A percentile compares a stretch with the other conserved stretches of the same genome.
Evolutionary conservation across 2,329 filamentous ascomycete species (phyloP).

Genomic region (Rasamsonia emersonii): DNA sequence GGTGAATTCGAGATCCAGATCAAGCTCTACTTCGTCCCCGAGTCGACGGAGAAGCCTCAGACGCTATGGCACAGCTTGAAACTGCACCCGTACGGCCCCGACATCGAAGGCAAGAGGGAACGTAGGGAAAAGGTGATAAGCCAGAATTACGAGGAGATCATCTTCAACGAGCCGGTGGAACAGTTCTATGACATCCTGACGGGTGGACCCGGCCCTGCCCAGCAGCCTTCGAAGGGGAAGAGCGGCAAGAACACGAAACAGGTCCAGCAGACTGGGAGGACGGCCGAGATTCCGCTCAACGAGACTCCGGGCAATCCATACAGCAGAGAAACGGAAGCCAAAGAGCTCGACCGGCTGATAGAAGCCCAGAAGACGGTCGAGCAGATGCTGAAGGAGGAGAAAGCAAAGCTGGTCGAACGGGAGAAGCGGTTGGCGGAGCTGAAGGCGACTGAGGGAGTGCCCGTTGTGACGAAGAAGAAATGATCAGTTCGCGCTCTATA

Average conservation of each 20-base stretch:
- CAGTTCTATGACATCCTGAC: conserved; percentile 84
- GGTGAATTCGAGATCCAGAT: conserved; percentile 96
- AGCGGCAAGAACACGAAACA: conserved; percentile 48
- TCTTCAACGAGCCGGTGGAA: conserved; percentile 96
- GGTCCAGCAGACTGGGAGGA: conserved; percentile 46
- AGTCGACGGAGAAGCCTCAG: conserved; percentile 86
- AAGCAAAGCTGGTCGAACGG: conserved; percentile 51
- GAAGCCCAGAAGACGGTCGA: conserved; percentile 53
- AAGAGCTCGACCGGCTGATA: conserved; percentile 56
- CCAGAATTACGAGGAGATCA: conserved; percentile 84
- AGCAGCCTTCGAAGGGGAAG: conserved; percentile 46
- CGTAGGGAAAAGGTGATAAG: conserved; percentile 58
- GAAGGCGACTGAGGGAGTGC: conserved; percentile 36
- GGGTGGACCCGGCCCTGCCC: conserved; percentile 45
- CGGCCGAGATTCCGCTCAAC: conserved; percentile 64
- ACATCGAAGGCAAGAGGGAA: conserved; percentile 65
- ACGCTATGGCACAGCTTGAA: conserved; percentile 91
- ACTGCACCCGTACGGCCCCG: conserved; percentile 75
- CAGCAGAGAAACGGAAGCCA: conserved; percentile 60
- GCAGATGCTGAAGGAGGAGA: conserved; percentile 56
- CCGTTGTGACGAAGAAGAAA: conserved; percentile 34
- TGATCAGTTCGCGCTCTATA: conserved; percentile 20
- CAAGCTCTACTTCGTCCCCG: conserved; percentile 83
- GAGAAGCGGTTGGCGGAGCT: conserved; percentile 52
- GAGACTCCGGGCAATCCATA: conserved; percentile 64